Percentiles rank a stretch among this genome's conserved stretches.
Conservation (phyloP, 1,284 basidiomycete species). For the Tylopilus sp. region DNA sequence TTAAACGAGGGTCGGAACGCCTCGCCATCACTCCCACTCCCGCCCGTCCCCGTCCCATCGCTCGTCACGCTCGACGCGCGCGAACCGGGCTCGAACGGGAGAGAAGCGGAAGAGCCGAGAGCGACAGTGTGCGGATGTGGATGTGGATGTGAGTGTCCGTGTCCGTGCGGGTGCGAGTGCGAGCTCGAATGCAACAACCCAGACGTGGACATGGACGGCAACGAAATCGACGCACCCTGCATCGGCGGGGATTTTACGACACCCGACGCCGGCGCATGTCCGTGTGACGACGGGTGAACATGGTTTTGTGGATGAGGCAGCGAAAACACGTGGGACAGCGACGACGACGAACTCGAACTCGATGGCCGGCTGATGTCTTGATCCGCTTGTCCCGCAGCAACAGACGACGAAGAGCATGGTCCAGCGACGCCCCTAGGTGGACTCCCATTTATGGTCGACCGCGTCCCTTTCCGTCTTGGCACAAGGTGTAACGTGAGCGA, state of each 20-base stretch:
- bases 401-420: neutral
- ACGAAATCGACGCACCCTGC: constrained; percentile 24
- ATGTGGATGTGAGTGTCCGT: constrained; percentile 3
- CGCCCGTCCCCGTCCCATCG: constrained; percentile 29
- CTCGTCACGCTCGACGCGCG: constrained; percentile 36
- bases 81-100: constrained; percentile 26
- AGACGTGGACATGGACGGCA: constrained; percentile 21
- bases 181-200: constrained; percentile 11
- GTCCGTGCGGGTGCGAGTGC: neutral
- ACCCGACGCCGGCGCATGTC: constrained; percentile 1
- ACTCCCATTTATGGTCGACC: constrained; percentile 16
- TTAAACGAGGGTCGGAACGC: constrained; percentile 61
- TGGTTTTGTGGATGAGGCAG: constrained; percentile 8
- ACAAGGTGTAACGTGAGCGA: constrained; percentile 48
- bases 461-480: constrained; percentile 23
- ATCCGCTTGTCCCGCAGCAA: constrained; percentile 1
- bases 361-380: constrained; percentile 33
- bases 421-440: constrained; percentile 1
- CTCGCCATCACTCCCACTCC: constrained; percentile 28
- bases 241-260: constrained; percentile 29
- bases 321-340: constrained; percentile 38
- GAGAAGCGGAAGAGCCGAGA: constrained; percentile 18
- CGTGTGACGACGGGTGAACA: constrained; percentile 1
- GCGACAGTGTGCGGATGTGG: constrained; percentile 2
- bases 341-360: constrained; percentile 35